Percentiles rank a stretch among this genome's conserved stretches.
phyloP scores from a whole-genome alignment of 768 basidiomycete species.

The Podaxis sp. region DNA sequence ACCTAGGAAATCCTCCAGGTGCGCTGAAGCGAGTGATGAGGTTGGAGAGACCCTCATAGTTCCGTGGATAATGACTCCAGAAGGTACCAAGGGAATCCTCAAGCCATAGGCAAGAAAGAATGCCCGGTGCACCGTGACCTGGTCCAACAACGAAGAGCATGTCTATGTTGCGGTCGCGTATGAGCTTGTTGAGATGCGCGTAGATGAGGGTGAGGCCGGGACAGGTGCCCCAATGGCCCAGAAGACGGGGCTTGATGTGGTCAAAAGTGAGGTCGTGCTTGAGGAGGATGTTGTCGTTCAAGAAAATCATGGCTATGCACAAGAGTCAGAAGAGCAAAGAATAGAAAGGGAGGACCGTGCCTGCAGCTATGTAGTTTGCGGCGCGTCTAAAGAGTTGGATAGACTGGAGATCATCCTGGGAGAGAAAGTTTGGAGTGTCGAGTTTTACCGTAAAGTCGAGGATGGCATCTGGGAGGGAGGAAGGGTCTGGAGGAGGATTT shows the following conservation, averaged over 20 bases:
- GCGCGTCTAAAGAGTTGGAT: constrained; percentile 54
- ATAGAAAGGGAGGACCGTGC: constrained; percentile 29
- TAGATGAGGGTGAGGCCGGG: constrained; percentile 70
- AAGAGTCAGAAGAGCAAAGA: neutral
- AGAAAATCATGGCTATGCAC: constrained; percentile 74
- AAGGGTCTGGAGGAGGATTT: constrained; percentile 68
- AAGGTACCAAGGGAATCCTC: constrained; percentile 68
- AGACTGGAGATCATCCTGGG: constrained; percentile 44
- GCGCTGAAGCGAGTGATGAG: constrained; percentile 74
- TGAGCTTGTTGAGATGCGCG: constrained; percentile 66
- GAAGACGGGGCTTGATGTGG: constrained; percentile 76
- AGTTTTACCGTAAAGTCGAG: constrained; percentile 46
- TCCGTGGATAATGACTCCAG: constrained; percentile 52
- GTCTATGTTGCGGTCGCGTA: constrained; percentile 56
- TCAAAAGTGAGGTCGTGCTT: constrained; percentile 53
- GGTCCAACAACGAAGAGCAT: constrained; percentile 80
- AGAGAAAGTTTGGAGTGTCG: constrained; percentile 41
- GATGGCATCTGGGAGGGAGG: constrained; percentile 57
- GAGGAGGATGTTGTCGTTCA: constrained; percentile 68
- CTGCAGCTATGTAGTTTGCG: constrained; percentile 68
- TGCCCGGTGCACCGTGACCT: constrained; percentile 82
- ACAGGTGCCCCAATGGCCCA: constrained; percentile 85
- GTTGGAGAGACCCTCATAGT: constrained; percentile 53
- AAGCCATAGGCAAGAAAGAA: constrained; percentile 83
- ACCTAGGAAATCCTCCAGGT: constrained; percentile 83